Base-by-base conservation (phyloP, 2,329 filamentous ascomycete species). In the Clarireedia homoeocarpa region DNA sequence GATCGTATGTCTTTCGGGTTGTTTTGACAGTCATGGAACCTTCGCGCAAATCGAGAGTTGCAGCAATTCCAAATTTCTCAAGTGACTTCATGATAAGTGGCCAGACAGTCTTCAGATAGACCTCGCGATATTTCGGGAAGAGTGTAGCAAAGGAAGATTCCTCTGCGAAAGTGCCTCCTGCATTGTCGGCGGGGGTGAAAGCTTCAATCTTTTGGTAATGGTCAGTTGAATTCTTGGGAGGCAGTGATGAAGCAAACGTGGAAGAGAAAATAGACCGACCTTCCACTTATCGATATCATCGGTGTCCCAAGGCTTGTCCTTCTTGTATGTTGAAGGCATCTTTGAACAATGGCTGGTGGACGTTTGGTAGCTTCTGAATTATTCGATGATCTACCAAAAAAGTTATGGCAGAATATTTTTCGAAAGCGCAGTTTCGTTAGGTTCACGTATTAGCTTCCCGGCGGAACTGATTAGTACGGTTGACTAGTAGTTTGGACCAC, bases 281-380 rank as follows among this genome's bases (percentile, higher is more conserved):
- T 91, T 92, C 91, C 91, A 97, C 72, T 96, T 95, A 75, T 97
- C 92, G 62, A 97, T 89, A 68, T 96, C 94, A 61, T 95, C 91
- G 56, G 91, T 95, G 68, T 96, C 91, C 91, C 91, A 95, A 55
- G 90, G 88, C 72, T 96, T 96, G 3, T 95, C 89, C 64, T 82
- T 86, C 60, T 96, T 88, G 74, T 96, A 84, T 62, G 87, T 95
- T 30, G 89, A 94, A 61, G 91, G 90, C 91, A 96, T 91, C 44
- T 64, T 64, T 69, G 62, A 50, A 14, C 30, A 12, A 40, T 48
- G 60, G 53, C 48, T 62, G 58, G 57, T 60, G 58, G 53, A 57
- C 47, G 60, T 51, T 45, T 42, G 52, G 53, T 42, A 50, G 38
- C 46, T 55, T 45, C 36, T 36, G 23, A 30, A 23, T 23, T n/a